Percentiles rank a stretch among this genome's conserved stretches.
phyloP scores from a whole-genome alignment of 202 grass and related monocot genomes.

The Carex arenaria region DNA sequence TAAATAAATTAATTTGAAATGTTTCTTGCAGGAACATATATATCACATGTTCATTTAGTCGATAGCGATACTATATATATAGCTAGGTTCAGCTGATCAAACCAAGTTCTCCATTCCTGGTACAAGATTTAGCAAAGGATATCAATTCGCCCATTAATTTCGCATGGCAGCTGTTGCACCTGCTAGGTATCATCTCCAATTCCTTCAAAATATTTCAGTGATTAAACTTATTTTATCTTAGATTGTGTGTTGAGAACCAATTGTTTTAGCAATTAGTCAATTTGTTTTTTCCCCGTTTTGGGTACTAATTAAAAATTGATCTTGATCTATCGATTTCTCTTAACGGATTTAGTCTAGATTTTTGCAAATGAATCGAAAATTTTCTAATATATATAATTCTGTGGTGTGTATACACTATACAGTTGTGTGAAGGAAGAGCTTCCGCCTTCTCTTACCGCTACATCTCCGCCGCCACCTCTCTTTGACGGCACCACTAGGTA shows the following conservation, averaged over 20 bases:
- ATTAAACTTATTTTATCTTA: not conserved
- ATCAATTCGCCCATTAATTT: not conserved
- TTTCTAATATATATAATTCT: not conserved
- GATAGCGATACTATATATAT: too few relatives aligned
- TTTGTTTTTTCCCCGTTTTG: not conserved
- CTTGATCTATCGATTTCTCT: not conserved
- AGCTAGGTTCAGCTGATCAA: too few relatives aligned
- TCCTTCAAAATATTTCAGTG: not conserved
- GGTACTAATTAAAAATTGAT: not conserved
- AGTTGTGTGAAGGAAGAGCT: constrained; percentile 46
- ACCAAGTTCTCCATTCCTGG: not conserved
- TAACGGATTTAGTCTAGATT: too few relatives aligned
- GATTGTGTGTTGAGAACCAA: not conserved
- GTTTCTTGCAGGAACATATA: too few relatives aligned
- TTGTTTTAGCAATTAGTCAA: not conserved
- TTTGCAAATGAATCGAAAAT: not conserved
- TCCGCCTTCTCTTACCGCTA: constrained; percentile 44
- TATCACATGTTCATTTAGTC: too few relatives aligned
- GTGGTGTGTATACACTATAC: not conserved
- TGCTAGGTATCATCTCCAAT: not conserved
- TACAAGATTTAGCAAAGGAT: not conserved
- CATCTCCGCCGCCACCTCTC: constrained; percentile 52
- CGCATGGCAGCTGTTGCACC: not conserved
- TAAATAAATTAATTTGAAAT: too few relatives aligned
- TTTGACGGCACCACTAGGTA: constrained; percentile 90